These are phyloP conservation scores for Penicillium steckii DNA, from an alignment of 495 filamentous ascomycete genomes.

Conservation along the genomic window DNA sequence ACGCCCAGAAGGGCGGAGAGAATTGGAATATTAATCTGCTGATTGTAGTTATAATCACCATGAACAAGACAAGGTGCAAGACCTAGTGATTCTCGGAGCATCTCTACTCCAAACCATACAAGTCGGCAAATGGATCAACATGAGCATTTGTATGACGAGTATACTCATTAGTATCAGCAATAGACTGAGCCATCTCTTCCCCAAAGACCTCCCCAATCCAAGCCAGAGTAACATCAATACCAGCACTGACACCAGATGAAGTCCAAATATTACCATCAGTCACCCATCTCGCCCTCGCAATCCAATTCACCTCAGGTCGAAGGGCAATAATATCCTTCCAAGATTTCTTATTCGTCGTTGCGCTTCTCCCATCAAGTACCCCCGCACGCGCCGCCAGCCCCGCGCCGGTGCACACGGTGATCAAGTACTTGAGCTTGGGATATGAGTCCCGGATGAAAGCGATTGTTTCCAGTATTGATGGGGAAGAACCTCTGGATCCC, in stretches of 20 bases:
- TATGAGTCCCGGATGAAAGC: slow-evolving; percentile 44
- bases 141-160: slow-evolving; percentile 13
- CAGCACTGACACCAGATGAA: slow-evolving; percentile 58
- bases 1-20: too few relatives aligned
- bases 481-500: slow-evolving; percentile 40
- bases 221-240: slow-evolving; percentile 57
- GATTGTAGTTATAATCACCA: too few relatives aligned
- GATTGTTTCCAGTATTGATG: slow-evolving; percentile 29
- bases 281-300: slow-evolving; percentile 62
- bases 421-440: slow-evolving; percentile 50
- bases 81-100: not conserved
- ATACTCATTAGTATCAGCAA: slow-evolving; percentile 19
- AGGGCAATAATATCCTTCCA: slow-evolving; percentile 30
- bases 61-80: not conserved
- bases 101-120: slow-evolving; percentile 17
- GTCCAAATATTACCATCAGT: slow-evolving; percentile 68
- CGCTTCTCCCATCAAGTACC: slow-evolving; percentile 55
- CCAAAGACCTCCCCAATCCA: slow-evolving; percentile 25
- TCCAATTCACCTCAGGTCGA: slow-evolving; percentile 54
- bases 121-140: slow-evolving; percentile 23
- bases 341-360: slow-evolving; percentile 50
- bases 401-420: slow-evolving; percentile 63
- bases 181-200: slow-evolving; percentile 8
- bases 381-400: slow-evolving; percentile 52
- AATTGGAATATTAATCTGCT: too few relatives aligned